A percentile compares a stretch with the other conserved stretches of the same genome.
phyloP scores from a whole-genome alignment of 305 asterid genomes.

The Lippia alba region DNA sequence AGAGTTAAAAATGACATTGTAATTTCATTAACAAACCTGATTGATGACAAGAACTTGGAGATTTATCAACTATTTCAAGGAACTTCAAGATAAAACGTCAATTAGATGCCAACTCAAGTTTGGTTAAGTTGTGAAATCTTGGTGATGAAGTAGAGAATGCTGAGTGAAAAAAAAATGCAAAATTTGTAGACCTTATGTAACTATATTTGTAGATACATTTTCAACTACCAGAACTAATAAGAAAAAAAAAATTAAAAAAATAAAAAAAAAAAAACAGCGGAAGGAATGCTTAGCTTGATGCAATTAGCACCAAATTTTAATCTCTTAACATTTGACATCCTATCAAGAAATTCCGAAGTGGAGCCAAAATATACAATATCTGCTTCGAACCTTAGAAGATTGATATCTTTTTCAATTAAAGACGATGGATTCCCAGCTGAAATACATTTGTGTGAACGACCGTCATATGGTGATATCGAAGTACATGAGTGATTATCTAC shows the following conservation, averaged over 20 bases:
- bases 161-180: not conserved
- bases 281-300: too few relatives aligned
- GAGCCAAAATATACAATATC: not conserved
- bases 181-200: too few relatives aligned
- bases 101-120: conserved; percentile 14
- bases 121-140: conserved; percentile 15
- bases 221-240: too few relatives aligned
- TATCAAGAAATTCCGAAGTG: conserved; percentile 6
- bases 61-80: conserved; percentile 26
- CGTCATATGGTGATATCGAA: conserved; percentile 1
- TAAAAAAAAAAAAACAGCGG: too few relatives aligned
- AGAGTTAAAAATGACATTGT: not conserved
- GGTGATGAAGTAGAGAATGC: not conserved
- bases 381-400: not conserved
- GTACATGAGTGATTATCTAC: conserved; percentile 10
- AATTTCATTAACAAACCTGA: conserved; percentile 1
- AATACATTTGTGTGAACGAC: not conserved
- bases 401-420: conserved; percentile 13
- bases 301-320: not conserved
- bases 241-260: too few relatives aligned
- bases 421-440: not conserved
- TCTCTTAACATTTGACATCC: not conserved
- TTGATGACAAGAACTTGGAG: conserved; percentile 5
- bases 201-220: too few relatives aligned
- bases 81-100: conserved; percentile 11